A percentile compares a stretch with the other conserved stretches of the same genome.
phyloP scores from a whole-genome alignment of 2,329 filamentous ascomycete species.

The Colletotrichum sp. region DNA sequence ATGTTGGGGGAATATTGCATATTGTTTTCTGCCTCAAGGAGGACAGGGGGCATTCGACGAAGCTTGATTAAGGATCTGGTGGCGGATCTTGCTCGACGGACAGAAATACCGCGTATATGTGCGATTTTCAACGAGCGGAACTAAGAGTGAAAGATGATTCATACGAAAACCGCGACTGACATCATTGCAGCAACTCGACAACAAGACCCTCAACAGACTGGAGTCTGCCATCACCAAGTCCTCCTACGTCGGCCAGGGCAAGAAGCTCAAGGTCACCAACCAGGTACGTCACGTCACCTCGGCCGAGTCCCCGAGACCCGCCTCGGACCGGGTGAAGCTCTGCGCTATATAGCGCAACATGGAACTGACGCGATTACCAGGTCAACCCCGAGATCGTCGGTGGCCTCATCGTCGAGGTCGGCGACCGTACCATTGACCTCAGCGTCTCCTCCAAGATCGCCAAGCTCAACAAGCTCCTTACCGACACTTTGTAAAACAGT shows the following conservation, averaged over 20 bases:
- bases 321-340: neutral
- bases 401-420: slow-evolving; percentile 93
- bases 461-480: slow-evolving; percentile 99
- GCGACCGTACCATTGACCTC: slow-evolving; percentile 97
- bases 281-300: slow-evolving; percentile 57
- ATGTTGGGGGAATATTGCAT: neutral
- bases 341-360: neutral
- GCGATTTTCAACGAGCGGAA: neutral
- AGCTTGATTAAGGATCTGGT: neutral
- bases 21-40: neutral
- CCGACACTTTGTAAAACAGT: slow-evolving; percentile 85
- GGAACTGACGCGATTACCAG: slow-evolving; percentile 43
- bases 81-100: neutral
- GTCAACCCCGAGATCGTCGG: slow-evolving; percentile 95
- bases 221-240: slow-evolving; percentile 91
- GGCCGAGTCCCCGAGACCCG: neutral
- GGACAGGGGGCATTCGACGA: neutral
- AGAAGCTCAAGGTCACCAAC: slow-evolving; percentile 98
- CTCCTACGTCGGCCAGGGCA: slow-evolving; percentile 82
- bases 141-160: neutral
- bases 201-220: slow-evolving; percentile 82
- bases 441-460: slow-evolving; percentile 93
- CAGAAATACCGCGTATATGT: neutral
- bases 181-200: slow-evolving; percentile 74
- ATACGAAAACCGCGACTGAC: slow-evolving; percentile 25